Base-by-base conservation (phyloP, 352 stramenopile species). In the Blastocystis sp. region DNA sequence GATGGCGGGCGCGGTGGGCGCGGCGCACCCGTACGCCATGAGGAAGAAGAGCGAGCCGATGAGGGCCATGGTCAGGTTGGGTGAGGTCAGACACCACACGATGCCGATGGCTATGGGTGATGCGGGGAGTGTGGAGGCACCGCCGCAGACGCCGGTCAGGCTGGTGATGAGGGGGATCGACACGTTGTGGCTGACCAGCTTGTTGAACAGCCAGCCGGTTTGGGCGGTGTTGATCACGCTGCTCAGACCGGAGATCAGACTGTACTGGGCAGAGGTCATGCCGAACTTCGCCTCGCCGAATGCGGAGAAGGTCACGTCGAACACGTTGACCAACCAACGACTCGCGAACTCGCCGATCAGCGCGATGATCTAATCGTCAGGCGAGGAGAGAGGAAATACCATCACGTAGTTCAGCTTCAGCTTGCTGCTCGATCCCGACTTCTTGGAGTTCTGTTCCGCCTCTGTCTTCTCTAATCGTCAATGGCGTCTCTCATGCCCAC, bases 361-460 rank as follows among this genome's bases (percentile, higher is more conserved):
- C 34, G 74, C 74, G 34, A 84, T 84, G 3, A 74, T 28, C 64
- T 74, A 42, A 57, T 57, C 48, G 14, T 57, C 64, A 74, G 40
- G 62, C 24, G 24, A 48, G 24, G 14, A 74, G 64, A 38, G 64
- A 7, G 45, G 21, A 74, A 38, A 21, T 68, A 84, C 74, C 52
- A 84, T 84, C 57, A 84, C 74, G 61, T 84, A 84, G 28, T 84
- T 84, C 24, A 84, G 52, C 74, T 84, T 84, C 54, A 24, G 45
- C 74, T 84, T 62, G 14, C 38, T 71, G 24, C 45, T 71, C 45
- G 17, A 4, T 6, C 9, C 28, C 3, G n/a, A 57, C 14, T 14
- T 21, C 19, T 28, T 43, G 17, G 34, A 57, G 1, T 28, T 21
- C 21, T 84, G 74, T 19, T 52, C 65, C 14, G 24, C 14, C 4